These are phyloP conservation scores for Botryobasidium botryosum DNA, from an alignment of 768 basidiomycete species.

Conservation along the genomic window DNA sequence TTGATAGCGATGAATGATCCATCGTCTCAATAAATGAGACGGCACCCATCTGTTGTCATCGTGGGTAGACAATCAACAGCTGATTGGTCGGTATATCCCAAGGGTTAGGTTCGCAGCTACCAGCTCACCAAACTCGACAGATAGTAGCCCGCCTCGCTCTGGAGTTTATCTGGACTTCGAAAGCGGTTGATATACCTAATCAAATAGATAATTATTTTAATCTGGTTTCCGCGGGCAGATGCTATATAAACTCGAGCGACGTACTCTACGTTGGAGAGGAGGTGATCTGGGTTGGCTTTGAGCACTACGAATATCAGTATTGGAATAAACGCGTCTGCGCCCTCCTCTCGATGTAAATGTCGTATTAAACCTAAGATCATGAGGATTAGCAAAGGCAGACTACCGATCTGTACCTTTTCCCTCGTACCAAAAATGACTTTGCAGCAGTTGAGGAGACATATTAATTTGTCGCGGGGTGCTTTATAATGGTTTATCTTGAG, in stretches of 20 bases:
- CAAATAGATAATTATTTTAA: slow-evolving; percentile 15
- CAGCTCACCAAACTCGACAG: slow-evolving; percentile 73
- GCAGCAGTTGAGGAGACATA: slow-evolving; percentile 93
- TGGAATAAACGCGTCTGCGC: slow-evolving; percentile 89
- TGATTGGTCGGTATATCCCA: no score
- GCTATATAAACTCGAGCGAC: not conserved
- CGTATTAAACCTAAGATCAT: slow-evolving; percentile 57
- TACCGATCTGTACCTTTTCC: not conserved
- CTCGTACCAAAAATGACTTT: slow-evolving; percentile 93
- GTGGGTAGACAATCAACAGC: not conserved
- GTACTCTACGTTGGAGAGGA: slow-evolving; percentile 91
- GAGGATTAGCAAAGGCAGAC: not conserved
- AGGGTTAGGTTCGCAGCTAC: no score
- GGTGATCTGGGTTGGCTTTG: slow-evolving; percentile 82
- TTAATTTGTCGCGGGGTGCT: slow-evolving; percentile 93
- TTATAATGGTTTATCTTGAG: slow-evolving; percentile 98
- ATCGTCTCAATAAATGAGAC: slow-evolving; percentile 97
- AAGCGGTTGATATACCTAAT: slow-evolving; percentile 92
- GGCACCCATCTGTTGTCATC: slow-evolving; percentile 74
- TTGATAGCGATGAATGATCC: slow-evolving; percentile 89
- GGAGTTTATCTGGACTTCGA: slow-evolving; percentile 71
- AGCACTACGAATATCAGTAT: slow-evolving; percentile 88
- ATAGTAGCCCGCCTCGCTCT: slow-evolving; percentile 95
- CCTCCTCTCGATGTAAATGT: slow-evolving; percentile 67
- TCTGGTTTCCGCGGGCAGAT: not conserved